Base-by-base conservation (phyloP, 371 early-diverging fungal genomes). In the Mucor sp. region DNA sequence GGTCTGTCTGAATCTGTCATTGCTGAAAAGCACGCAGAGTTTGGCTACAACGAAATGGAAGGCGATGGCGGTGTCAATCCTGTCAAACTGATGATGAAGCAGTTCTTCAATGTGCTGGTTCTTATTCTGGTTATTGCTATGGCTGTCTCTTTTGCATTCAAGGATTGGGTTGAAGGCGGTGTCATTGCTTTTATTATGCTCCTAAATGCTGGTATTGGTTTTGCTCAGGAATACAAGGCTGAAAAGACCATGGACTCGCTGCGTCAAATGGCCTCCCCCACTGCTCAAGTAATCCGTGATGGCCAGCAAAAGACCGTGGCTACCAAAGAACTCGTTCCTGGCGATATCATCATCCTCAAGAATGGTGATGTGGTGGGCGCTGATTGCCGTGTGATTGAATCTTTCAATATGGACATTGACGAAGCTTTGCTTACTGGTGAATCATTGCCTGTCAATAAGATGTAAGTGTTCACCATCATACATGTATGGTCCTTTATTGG, bases 281-380 rank as follows among this genome's bases (percentile, higher is more conserved):
- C 92, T 32, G 86, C 82, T 47, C 84, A 83, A 39, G 96, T 95
- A 11, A 77, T 97, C 65, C 93, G 97, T 63, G 88, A 91, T 70
- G 94, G 95, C 2, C 85, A 87, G 41, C 83, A 86, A 67, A 78
- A 84, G 25, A 85, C 85, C 2, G 75, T 96, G 21, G 82, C 93
- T 35, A 90, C 95, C 21, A 79, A 79, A 43, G 91, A 90, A 25
- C 76, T 95, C 8, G 94, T 95, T 12, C 94, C 93, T 0, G 97
- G 97, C 35, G 98, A 98, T 80, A 69, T 97, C 30, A 78, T 98
- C 44, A 83, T 91, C 35, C 77, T 97, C n/a, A 94, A 95, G 67
- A 90, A 89, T 67, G 95, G 97, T 23, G 96, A 96, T 71, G 92
- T 91, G 11, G 88, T 97, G 27, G 94, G 95, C n/a, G 98, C 97